Conservation (phyloP, 2,329 filamentous ascomycete genomes). For the Talaromyces sp. region DNA sequence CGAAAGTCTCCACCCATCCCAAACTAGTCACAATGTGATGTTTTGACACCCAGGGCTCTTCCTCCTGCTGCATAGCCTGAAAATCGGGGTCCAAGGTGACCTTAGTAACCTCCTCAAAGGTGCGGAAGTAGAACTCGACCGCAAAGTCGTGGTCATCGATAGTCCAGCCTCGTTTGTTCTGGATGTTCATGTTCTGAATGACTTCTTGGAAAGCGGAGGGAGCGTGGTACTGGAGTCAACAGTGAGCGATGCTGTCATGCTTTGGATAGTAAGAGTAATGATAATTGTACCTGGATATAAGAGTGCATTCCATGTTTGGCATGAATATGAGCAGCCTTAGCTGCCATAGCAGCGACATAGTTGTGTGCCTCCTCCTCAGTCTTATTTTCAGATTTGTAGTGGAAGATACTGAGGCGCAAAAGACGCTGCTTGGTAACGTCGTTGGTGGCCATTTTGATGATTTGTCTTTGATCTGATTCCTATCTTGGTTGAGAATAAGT, state of each 20-base stretch:
- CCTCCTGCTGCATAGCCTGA: constrained; percentile 21
- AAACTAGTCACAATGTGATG: constrained; percentile 18
- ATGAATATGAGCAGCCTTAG: constrained; percentile 3
- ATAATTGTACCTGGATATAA: neutral
- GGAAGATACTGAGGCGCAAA: constrained; percentile 1
- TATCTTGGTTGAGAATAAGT: too few species aligned
- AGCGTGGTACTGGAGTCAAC: neutral
- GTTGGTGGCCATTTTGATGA: neutral
- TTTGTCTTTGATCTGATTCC: neutral
- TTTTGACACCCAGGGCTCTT: constrained; percentile 20
- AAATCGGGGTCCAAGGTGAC: constrained; percentile 22
- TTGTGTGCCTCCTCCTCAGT: constrained; percentile 1
- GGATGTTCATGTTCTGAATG: neutral
- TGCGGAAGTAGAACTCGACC: constrained; percentile 24
- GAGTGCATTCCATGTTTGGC: constrained; percentile 4
- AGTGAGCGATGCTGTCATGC: too few species aligned
- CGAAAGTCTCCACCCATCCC: constrained; percentile 25
- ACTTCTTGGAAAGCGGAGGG: neutral
- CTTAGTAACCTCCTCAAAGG: constrained; percentile 20
- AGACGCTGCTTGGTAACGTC: constrained; percentile 4
- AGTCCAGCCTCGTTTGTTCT: neutral
- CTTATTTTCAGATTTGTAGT: neutral
- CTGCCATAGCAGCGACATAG: neutral
- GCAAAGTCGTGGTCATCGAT: constrained; percentile 18
- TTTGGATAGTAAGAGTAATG: too few species aligned